Base-by-base conservation (phyloP, 768 basidiomycete species). In the Rhizopogon rudus region DNA sequence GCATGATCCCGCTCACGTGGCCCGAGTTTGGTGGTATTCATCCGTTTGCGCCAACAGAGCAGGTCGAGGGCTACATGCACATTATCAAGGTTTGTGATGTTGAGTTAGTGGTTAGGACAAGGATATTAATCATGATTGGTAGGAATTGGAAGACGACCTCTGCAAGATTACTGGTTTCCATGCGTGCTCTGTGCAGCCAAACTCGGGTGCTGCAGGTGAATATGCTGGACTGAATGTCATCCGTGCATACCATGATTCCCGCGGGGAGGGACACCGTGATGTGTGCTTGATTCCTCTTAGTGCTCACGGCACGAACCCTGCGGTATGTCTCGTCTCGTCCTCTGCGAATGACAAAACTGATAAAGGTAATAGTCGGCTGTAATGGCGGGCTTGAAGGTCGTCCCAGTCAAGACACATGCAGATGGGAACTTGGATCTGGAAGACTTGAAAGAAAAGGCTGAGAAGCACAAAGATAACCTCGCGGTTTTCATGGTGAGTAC, bases 301-400 rank as follows among this genome's bases (percentile, higher is more conserved):
- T 62, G 97, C 97, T 2, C 97, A 98, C 73, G 97, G 97, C 42
- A 98, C 97, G 42, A 98, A 99, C 73, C 97, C 97, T 45, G 97
- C 97, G 49, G 92, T 92, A 65, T 73, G 89, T 75, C 10, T 51
- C 22, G 8, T 37, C 17, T 13, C 40, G 50, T 10, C n/a, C 42
- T 41, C 29, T 42, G 28, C 13, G 25, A 6, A 37, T 22, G n/a
- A 48, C 29, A 51, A 29, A 52, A 37, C 59, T 69, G 44, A 71
- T 51, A 20, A 20, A 40, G 44, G n/a, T 50, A 55, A 2, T 63
- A 94, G 91, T 95, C 93, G 22, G 97, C 97, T 52, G 87, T 89
- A 46, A 95, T 99, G 93, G 93, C 95, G 35, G 96, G 96, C 12
- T 77, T 98, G 69, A 97, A 93, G 71, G 97, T 99, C 40, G 91